These are phyloP conservation scores for Coemansia sp. DNA, from an alignment of 192 early-diverging fungal species.

Conservation along the genomic window DNA sequence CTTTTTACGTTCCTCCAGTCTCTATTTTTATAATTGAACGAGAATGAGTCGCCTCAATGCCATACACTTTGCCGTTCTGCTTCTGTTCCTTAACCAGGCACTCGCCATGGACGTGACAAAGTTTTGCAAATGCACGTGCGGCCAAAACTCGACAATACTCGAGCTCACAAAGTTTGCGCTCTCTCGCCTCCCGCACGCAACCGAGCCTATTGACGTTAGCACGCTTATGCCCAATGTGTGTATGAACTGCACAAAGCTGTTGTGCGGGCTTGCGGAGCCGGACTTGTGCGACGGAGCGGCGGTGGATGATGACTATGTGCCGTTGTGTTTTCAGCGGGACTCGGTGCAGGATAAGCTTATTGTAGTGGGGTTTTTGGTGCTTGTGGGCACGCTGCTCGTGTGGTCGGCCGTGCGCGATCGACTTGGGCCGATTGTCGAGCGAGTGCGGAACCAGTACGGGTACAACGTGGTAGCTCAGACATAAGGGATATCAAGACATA, in stretches of 20 bases:
- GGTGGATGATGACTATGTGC: slow-evolving; percentile 48
- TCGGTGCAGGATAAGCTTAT: slow-evolving; percentile 53
- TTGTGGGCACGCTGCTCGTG: slow-evolving; percentile 40
- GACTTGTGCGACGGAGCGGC: slow-evolving; percentile 52
- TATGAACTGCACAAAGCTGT: slow-evolving; percentile 51
- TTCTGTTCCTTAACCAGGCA: neutral
- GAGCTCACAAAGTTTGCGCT: slow-evolving; percentile 48
- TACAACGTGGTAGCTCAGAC: slow-evolving; percentile 6
- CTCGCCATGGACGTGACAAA: slow-evolving; percentile 34
- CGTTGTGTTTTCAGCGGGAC: slow-evolving; percentile 53
- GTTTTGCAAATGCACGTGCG: slow-evolving; percentile 53
- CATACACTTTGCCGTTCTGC: neutral
- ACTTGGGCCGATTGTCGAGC: slow-evolving; percentile 27
- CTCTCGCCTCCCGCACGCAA: slow-evolving; percentile 43
- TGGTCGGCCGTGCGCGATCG: slow-evolving; percentile 39
- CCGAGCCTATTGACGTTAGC: slow-evolving; percentile 44
- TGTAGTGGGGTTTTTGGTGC: slow-evolving; percentile 37
- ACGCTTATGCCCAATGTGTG: slow-evolving; percentile 51
- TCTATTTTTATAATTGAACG: neutral
- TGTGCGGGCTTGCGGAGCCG: slow-evolving; percentile 47
- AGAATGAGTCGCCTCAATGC: neutral
- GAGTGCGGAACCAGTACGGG: slow-evolving; percentile 38
- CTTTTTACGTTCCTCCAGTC: neutral
- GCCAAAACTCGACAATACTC: slow-evolving; percentile 50
- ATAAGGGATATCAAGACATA: no score